phyloP scores from a whole-genome alignment of 768 basidiomycete species.

The Rhodotorula babjevae region DNA sequence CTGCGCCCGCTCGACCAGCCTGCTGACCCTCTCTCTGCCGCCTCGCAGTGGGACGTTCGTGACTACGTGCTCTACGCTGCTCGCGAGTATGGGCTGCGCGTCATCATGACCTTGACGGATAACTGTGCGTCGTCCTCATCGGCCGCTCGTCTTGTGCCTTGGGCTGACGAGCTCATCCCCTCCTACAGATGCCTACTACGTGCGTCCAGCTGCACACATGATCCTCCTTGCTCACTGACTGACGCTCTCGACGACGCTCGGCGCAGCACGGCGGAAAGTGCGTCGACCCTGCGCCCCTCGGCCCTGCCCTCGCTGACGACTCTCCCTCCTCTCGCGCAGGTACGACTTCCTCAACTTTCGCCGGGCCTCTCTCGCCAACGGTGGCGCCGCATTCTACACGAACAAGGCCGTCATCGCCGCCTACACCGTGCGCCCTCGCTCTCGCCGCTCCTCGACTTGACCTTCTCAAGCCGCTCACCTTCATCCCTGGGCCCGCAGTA shows the following conservation, averaged over 20 bases:
- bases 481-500: not conserved
- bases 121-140: slow-evolving; percentile 1
- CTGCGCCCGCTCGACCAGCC: not conserved
- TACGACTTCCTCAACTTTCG: slow-evolving; percentile 36
- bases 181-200: slow-evolving; percentile 18
- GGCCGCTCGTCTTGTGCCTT: not conserved
- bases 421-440: not conserved
- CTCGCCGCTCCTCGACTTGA: too few relatives aligned
- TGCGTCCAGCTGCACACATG: too few relatives aligned
- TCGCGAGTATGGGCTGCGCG: slow-evolving; percentile 33
- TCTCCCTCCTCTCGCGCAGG: not conserved
- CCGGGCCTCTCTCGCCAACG: slow-evolving; percentile 13
- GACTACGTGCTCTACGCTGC: slow-evolving; percentile 29
- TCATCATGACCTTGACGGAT: slow-evolving; percentile 35
- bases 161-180: too few relatives aligned
- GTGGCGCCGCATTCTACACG: slow-evolving; percentile 34
- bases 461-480: too few relatives aligned
- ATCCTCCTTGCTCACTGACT: not conserved
- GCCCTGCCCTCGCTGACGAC: not conserved
- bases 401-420: slow-evolving; percentile 2
- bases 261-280: slow-evolving; percentile 30
- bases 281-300: not conserved
- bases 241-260: not conserved
- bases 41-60: slow-evolving; percentile 6
- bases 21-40: not conserved